These are phyloP conservation scores for Penicillium sp. DNA, from an alignment of 2,329 filamentous ascomycete genomes.

Conservation along the genomic window DNA sequence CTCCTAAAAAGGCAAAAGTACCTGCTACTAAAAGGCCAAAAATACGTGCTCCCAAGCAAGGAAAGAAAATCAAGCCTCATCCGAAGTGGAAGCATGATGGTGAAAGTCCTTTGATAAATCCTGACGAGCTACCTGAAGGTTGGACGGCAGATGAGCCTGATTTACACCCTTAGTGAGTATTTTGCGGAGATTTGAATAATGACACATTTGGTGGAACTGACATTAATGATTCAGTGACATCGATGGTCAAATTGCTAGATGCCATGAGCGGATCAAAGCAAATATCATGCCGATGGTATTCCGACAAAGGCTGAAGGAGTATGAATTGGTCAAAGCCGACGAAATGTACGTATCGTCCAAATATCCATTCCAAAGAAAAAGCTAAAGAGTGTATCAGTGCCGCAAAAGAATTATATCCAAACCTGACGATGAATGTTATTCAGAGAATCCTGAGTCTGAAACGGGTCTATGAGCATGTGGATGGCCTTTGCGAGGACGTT, in stretches of 20 bases:
- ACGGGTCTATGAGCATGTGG: too few relatives aligned
- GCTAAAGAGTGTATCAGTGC: background rate
- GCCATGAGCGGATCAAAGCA: background rate
- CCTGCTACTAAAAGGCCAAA: too few relatives aligned
- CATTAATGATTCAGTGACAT: background rate
- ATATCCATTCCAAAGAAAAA: background rate
- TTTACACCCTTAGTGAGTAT: background rate
- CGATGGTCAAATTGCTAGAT: background rate
- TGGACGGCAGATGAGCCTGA: background rate
- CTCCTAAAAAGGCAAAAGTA: too few relatives aligned
- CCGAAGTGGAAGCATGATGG: too few relatives aligned
- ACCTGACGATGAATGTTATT: too few relatives aligned
- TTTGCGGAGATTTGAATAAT: background rate
- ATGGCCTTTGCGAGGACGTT: too few relatives aligned
- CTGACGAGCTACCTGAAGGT: background rate
- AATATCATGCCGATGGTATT: slow-evolving; percentile 1
- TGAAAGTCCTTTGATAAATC: too few relatives aligned
- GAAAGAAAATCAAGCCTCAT: too few relatives aligned
- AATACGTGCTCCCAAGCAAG: too few relatives aligned
- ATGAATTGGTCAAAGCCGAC: background rate
- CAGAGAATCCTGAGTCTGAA: too few relatives aligned
- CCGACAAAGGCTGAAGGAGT: background rate
- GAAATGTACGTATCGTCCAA: background rate
- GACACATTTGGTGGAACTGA: background rate
- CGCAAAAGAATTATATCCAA: background rate